These are phyloP conservation scores for Cyclotella cryptica DNA, from an alignment of 108 stramenopile species.

Conservation along the genomic window DNA sequence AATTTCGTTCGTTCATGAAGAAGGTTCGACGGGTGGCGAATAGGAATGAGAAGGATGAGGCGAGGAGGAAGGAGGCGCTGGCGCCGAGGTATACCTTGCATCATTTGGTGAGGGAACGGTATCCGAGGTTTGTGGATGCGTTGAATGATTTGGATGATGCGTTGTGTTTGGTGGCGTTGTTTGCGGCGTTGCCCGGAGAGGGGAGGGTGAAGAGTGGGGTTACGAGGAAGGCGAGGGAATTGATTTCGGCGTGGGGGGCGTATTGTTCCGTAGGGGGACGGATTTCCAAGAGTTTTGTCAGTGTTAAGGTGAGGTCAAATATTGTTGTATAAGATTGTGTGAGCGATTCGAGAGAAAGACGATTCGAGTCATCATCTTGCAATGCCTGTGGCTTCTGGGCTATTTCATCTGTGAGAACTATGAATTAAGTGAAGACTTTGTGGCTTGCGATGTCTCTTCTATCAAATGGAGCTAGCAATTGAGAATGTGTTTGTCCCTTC, in stretches of 20 bases:
- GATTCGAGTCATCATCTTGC: neutral
- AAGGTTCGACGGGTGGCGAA: constrained; percentile 81
- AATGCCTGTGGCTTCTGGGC: neutral
- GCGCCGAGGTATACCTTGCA: constrained; percentile 93
- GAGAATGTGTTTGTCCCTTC: no score
- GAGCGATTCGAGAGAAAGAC: neutral
- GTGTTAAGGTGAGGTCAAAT: constrained; percentile 95
- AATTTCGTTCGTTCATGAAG: constrained; percentile 96
- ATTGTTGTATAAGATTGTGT: constrained; percentile 63
- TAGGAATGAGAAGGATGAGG: constrained; percentile 91
- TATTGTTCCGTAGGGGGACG: constrained; percentile 85
- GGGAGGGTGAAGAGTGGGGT: constrained; percentile 78
- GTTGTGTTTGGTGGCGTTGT: constrained; percentile 91
- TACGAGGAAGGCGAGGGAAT: constrained; percentile 80
- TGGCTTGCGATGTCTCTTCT: no score
- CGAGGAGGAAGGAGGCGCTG: constrained; percentile 74
- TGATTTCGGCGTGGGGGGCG: constrained; percentile 94
- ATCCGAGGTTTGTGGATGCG: constrained; percentile 97
- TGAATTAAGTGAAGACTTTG: neutral
- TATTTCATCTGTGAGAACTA: neutral
- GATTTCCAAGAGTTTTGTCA: constrained; percentile 96
- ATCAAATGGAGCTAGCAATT: no score
- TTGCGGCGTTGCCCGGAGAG: constrained; percentile 91
- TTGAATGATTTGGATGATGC: constrained; percentile 97
- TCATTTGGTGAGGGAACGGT: constrained; percentile 98